A percentile compares a stretch with the other conserved stretches of the same genome.
These are phyloP conservation scores for Voacanga thouarsii DNA, from an alignment of 257 asterid genomes.

Conservation along the genomic window DNA sequence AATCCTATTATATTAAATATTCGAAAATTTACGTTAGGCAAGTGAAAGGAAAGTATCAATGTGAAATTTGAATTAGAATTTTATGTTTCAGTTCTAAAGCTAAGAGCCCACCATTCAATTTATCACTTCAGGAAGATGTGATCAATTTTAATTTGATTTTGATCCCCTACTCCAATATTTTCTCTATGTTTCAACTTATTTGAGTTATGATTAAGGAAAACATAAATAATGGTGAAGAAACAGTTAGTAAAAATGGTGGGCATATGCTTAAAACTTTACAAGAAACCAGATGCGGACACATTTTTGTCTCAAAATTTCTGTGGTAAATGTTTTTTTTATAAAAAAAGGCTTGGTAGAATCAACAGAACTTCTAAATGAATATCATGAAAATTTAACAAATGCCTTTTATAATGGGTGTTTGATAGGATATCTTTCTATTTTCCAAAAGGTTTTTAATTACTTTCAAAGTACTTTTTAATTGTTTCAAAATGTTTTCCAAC, in stretches of 20 bases:
- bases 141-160: constrained; percentile 10
- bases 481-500: neutral
- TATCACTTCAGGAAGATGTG: neutral
- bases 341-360: neutral
- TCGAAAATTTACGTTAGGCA: neutral
- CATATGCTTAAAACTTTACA: neutral
- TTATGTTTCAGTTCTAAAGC: neutral
- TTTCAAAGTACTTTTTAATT: neutral
- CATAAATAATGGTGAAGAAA: neutral
- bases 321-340: too few species aligned
- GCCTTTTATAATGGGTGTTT: neutral
- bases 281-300: neutral
- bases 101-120: neutral
- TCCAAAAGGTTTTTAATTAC: neutral
- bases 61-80: neutral
- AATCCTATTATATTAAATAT: neutral
- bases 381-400: neutral
- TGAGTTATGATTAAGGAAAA: neutral
- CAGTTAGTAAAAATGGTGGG: neutral
- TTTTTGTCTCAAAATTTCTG: neutral
- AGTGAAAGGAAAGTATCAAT: neutral
- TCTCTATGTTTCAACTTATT: neutral
- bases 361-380: neutral
- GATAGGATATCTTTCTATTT: neutral
- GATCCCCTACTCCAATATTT: constrained; percentile 14